These are phyloP conservation scores for Karstenula rhodostoma DNA, from an alignment of 2,329 filamentous ascomycete genomes.

Conservation along the genomic window DNA sequence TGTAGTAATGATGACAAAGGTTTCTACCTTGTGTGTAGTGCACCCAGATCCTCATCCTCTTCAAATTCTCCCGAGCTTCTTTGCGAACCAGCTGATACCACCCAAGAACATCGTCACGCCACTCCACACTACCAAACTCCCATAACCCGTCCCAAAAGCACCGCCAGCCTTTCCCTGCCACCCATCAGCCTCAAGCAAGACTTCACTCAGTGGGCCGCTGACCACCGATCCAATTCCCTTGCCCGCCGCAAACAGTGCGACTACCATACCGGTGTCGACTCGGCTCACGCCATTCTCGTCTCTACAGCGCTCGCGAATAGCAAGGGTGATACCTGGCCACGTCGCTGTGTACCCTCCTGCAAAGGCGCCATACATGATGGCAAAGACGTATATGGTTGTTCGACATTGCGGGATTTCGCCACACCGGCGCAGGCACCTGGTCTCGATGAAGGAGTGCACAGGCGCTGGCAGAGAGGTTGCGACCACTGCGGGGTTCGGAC, in stretches of 20 bases:
- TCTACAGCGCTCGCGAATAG: neutral
- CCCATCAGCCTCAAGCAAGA: neutral
- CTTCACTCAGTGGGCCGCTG: slow-evolving; percentile 5
- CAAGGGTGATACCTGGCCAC: slow-evolving; percentile 2
- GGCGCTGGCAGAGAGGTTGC: neutral
- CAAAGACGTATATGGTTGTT: neutral
- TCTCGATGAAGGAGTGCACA: neutral
- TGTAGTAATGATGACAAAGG: no score
- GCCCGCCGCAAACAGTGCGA: slow-evolving; percentile 3
- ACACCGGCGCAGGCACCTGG: neutral
- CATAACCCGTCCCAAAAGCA: slow-evolving; percentile 2
- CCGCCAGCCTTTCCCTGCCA: slow-evolving; percentile 1
- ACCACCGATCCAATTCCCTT: neutral
- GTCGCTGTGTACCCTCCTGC: slow-evolving; percentile 1
- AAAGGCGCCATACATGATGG: slow-evolving; percentile 3
- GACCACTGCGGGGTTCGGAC: slow-evolving; percentile 1
- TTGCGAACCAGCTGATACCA: slow-evolving; percentile 3
- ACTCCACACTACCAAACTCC: slow-evolving; percentile 1
- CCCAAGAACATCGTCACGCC: slow-evolving; percentile 10
- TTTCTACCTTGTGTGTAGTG: neutral
- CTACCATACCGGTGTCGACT: slow-evolving; percentile 1
- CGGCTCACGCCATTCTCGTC: slow-evolving; percentile 7
- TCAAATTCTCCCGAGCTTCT: slow-evolving; percentile 1
- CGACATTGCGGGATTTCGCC: neutral
- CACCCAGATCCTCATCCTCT: neutral